A percentile compares a stretch with the other conserved stretches of the same genome.
These are phyloP conservation scores for Strigomonas culicis DNA, from an alignment of 208 protist genomes.

Conservation along the genomic window DNA sequence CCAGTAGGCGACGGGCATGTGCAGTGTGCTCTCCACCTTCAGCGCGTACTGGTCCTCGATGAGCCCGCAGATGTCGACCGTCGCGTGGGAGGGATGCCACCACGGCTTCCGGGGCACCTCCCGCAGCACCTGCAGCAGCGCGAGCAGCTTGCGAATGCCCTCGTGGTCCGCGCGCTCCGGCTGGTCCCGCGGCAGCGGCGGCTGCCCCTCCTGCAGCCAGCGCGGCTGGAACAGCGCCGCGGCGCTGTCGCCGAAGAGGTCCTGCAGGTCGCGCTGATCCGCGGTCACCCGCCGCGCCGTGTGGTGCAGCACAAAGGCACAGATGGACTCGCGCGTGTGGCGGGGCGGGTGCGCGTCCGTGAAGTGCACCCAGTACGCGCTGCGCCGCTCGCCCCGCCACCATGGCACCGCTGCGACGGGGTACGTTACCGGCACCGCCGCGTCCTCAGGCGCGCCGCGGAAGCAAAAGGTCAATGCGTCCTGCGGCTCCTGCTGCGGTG, in stretches of 20 bases:
- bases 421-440: background rate
- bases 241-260: background rate
- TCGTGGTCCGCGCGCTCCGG: background rate
- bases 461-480: background rate
- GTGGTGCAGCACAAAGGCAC: conserved; percentile 20
- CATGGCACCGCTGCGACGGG: background rate
- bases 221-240: background rate
- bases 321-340: conserved; percentile 18
- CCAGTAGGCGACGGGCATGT: background rate
- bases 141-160: too few species aligned
- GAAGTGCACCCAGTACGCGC: background rate
- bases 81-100: background rate
- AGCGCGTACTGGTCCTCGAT: background rate
- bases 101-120: background rate
- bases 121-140: background rate
- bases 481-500: background rate
- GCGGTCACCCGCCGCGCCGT: conserved; percentile 9
- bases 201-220: background rate
- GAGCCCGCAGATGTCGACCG: background rate
- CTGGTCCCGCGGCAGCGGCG: background rate
- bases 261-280: background rate
- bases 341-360: background rate
- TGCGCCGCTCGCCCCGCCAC: background rate
- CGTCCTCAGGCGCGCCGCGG: background rate
- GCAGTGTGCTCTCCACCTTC: background rate